Percentiles rank a stretch among this genome's conserved stretches.
Conservation (phyloP, 1,284 basidiomycete genomes). For the Xerocomus minutiporus region DNA sequence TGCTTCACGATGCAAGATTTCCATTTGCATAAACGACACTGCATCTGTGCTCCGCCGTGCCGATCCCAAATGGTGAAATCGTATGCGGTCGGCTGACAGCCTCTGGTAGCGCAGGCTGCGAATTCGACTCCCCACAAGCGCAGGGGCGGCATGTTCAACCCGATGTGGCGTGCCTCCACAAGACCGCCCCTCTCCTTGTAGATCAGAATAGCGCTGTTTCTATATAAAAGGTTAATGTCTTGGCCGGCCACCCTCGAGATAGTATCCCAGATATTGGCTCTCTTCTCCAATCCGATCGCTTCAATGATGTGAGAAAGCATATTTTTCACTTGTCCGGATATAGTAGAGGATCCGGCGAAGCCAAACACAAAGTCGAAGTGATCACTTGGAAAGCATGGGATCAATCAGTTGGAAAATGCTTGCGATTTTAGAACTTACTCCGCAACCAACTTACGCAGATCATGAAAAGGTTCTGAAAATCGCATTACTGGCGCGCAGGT, state of each 20-base stretch:
- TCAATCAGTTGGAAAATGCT: too few relatives aligned
- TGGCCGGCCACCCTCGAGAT: neutral
- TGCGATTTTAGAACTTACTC: too few relatives aligned
- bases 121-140: conserved; percentile 3
- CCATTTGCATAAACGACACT: neutral
- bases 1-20: neutral
- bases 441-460: too few relatives aligned
- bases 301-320: neutral
- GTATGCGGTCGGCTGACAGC: neutral
- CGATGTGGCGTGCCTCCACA: conserved; percentile 1
- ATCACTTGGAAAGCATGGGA: neutral
- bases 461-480: too few relatives aligned
- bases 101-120: neutral
- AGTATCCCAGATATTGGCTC: neutral
- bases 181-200: neutral
- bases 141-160: neutral
- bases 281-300: neutral
- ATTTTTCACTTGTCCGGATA: neutral
- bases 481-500: too few relatives aligned
- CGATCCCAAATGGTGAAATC: conserved; percentile 1
- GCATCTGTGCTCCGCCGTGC: neutral
- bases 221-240: neutral
- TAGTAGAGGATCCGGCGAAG: conserved; percentile 1
- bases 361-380: conserved; percentile 4
- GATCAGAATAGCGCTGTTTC: neutral